Percentiles rank a stretch among this genome's conserved stretches.
phyloP scores from a whole-genome alignment of 306 rosid genomes.

The Coriaria nepalensis region DNA sequence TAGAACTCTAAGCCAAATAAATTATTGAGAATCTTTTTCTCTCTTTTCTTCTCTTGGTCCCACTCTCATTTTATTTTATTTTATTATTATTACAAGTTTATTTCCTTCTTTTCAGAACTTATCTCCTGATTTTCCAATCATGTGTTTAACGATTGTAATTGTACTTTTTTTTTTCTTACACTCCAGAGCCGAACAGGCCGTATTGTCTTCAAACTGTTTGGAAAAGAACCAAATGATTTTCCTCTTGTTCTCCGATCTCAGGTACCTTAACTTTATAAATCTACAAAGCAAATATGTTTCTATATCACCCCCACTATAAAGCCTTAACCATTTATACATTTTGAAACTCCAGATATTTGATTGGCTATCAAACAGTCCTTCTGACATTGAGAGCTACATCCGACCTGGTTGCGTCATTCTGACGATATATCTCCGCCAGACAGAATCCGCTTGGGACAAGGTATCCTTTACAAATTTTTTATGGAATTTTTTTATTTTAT shows the following conservation, averaged over 20 bases:
- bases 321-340: not conserved
- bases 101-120: too few relatives aligned
- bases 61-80: too few relatives aligned
- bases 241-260: conserved; percentile 68
- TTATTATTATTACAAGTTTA: too few relatives aligned
- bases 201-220: conserved; percentile 74
- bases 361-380: conserved; percentile 87
- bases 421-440: conserved; percentile 63
- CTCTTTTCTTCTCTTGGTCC: too few relatives aligned
- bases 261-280: conserved; percentile 22
- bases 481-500: too few relatives aligned
- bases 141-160: conserved; percentile 41
- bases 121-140: too few relatives aligned
- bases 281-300: not conserved
- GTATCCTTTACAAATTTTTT: conserved; percentile 13
- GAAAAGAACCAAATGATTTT: conserved; percentile 81
- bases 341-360: conserved; percentile 34
- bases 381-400: conserved; percentile 90
- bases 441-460: conserved; percentile 62
- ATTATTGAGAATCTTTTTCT: too few relatives aligned
- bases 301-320: not conserved
- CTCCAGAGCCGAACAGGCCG: conserved; percentile 72
- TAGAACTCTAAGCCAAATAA: too few relatives aligned
- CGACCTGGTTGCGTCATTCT: conserved; percentile 89
- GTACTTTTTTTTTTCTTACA: conserved; percentile 9